Base-by-base conservation (phyloP, 371 early-diverging fungal species). In the Lichtheimia corymbifera region DNA sequence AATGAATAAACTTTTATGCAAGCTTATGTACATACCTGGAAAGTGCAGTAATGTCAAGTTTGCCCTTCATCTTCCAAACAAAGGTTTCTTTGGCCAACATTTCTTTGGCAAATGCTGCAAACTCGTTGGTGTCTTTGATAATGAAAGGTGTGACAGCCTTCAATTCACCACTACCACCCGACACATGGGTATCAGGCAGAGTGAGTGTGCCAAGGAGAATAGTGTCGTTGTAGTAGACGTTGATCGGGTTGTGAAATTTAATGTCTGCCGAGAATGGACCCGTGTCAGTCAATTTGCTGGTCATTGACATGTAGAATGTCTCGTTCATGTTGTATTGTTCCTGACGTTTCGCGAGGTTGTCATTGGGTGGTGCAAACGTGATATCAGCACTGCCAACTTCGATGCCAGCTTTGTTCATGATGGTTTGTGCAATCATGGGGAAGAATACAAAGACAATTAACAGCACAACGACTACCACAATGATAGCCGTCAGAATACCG, bases 261-360 rank as follows among this genome's bases (percentile, higher is more conserved):
- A 84, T 77, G 28, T 71, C 71, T 35, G 86, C 86, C 18, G 77
- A 59, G 66, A 82, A 82, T 4, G 86, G 83, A 52, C 86, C 86
- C 20, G 86, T 86, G 59, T 84, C 75, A 17, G 54, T 66, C 50
- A 85, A 69, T 6, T 47, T 41, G 53, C 79, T 77, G 45, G 72
- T 50, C 77, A 85, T 76, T 30, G 56, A 52, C 79, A 84, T 77
- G 44, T 55, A 64, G 42, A 83, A 67, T 30, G 76, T 71, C 17
- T 57, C 57, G 56, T 80, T 77, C 50, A 60, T 61, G 55, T 68
- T 66, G 43, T 56, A 57, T 24, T 14, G 49, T 27, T 58, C 53
- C 20, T 63, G 63, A 28, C 68, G 68, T 53, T 72, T 68, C 24
- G 45, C 20, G 14, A n/a, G n/a, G 12, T 45, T 7, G 20, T 56